phyloP scores from a whole-genome alignment of 495 filamentous ascomycete genomes.

The Aspergillus campestris region DNA sequence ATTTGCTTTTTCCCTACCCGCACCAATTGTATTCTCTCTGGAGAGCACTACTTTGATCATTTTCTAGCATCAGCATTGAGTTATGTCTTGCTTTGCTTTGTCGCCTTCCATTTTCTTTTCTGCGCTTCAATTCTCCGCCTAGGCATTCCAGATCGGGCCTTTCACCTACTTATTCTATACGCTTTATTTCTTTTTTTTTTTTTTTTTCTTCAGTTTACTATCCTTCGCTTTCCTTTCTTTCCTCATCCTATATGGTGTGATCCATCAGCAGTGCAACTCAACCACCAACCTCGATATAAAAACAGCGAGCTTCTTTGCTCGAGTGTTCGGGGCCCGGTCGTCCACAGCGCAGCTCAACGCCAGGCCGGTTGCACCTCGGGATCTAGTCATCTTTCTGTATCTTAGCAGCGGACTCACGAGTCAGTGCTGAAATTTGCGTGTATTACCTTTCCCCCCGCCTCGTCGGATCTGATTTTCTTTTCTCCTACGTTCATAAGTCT shows the following conservation, averaged over 20 bases:
- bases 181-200: constrained; percentile 4
- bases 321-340: no score
- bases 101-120: constrained; percentile 12
- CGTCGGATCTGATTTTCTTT: no score
- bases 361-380: no score
- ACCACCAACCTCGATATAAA: not conserved
- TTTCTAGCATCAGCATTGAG: constrained; percentile 13
- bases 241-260: not conserved
- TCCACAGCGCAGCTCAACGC: no score
- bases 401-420: no score
- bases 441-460: no score
- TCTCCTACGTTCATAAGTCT: no score
- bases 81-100: constrained; percentile 9
- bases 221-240: not conserved
- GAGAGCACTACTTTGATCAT: constrained; percentile 12
- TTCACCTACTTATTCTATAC: constrained; percentile 6
- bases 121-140: constrained; percentile 12
- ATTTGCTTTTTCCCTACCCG: constrained; percentile 9
- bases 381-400: no score
- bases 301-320: not conserved
- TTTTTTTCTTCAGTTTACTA: not conserved
- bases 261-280: not conserved
- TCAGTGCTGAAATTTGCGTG: no score
- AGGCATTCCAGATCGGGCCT: constrained; percentile 14
- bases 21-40: constrained; percentile 19